Evolutionary conservation across 768 basidiomycete species (phyloP), one percentile per base, ranked within the genome.

Genomic region (Suillus tomentosus): DNA sequence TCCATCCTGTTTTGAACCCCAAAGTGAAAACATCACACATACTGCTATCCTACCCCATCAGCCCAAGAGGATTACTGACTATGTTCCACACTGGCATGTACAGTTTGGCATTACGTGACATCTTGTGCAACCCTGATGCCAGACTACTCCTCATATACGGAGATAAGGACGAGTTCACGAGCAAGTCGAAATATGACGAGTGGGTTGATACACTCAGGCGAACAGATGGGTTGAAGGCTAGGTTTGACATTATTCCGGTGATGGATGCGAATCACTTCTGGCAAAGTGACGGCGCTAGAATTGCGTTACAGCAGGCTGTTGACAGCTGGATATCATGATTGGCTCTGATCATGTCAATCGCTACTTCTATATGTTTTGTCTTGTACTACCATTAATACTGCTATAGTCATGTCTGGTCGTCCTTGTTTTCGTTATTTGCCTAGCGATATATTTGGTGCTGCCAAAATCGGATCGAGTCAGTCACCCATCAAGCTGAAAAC

Each of bases 41-140:
- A 53, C 72, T 94, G 47, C 74, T 94, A 24, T 93, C 92, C 3
- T 94, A 94, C 70, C 92, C 92, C 0, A 77, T 94, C 5, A 84
- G 87, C 15, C 86, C 87, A 9, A 81, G 90, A 60, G 79, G 80
- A 13, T 82, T 87, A 73, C 78, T 95, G 53, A 94, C 92, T 27
- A 72, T 89, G 60, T 94, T 95, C 78, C 79, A 81, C 60, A 76
- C 86, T 5, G 75, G 76, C 10, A 79, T 78, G 14, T 93, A 94
- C 68, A 78, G 79, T 15, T 72, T 74, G 2, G 80, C 81, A 19
- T 76, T 94, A 57, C 74, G 80, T 36, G 73, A 76, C 11, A 80
- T 93, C 42, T 65, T 90, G 37, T 72, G 70, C 36, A 74, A 87
- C 42, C 74, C 76, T 6, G 68, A 72, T 1, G 80, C 82, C 2